Percentiles rank a stretch among this genome's conserved stretches.
phyloP scores from a whole-genome alignment of 179 eudicot species.

The Monotropa hypopitys region DNA sequence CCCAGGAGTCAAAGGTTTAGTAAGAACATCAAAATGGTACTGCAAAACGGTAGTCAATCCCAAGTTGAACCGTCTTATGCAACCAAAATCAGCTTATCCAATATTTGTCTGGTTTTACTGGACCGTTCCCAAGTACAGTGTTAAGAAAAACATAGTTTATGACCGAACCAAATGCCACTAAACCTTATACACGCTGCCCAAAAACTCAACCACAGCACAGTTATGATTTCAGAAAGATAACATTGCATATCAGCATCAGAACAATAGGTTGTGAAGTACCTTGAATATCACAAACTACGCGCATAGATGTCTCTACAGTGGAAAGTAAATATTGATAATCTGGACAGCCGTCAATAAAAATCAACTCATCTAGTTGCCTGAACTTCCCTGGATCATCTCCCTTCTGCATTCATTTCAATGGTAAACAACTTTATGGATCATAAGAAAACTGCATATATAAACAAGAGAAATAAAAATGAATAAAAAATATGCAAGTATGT shows the following conservation, averaged over 20 bases:
- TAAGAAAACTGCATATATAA: neutral
- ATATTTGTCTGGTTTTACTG: neutral
- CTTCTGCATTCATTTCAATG: conserved; percentile 42
- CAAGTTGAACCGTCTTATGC: neutral
- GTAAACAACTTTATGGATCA: neutral
- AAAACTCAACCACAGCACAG: neutral
- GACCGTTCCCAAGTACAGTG: neutral
- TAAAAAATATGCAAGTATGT: neutral
- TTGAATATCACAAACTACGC: conserved; percentile 77
- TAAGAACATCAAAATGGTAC: neutral
- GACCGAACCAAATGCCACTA: neutral
- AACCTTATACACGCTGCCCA: neutral
- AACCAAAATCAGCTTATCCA: neutral
- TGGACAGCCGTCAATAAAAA: conserved; percentile 58
- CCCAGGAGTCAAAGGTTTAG: neutral
- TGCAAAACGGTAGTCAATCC: neutral
- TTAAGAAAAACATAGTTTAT: neutral
- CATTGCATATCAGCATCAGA: neutral
- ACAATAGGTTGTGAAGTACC: conserved; percentile 26
- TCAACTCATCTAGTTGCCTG: conserved; percentile 81
- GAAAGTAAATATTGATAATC: conserved; percentile 56
- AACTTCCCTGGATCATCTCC: conserved; percentile 86
- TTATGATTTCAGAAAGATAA: neutral
- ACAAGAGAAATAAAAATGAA: neutral
- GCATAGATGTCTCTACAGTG: conserved; percentile 59